Evolutionary conservation across 768 basidiomycete genomes (phyloP), one percentile per base, ranked within the genome.

Genomic region (Phlebiopsis flavidoalba): DNA sequence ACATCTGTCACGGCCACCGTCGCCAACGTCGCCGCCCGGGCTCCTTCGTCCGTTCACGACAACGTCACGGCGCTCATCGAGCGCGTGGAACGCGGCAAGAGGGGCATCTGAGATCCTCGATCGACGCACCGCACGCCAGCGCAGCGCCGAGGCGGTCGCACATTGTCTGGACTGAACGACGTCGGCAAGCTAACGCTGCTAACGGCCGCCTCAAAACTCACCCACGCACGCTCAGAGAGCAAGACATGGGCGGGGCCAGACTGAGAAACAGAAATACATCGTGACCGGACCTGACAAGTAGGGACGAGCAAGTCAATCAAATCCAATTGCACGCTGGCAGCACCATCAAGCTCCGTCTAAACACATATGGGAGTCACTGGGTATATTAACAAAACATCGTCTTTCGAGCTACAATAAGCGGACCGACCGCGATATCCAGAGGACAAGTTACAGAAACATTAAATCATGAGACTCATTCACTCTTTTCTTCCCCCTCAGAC

Each of bases 401-500:
- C 1, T 33, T 11, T 31, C 22, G 11, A 49, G 48, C 17, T 49
- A 49, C 24, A 43, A 15, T 21, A 46, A 46, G 14, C 17, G 8
- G 17, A 45, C 24, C 46, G 17, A 45, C 24, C 46, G 8, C 24
- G 3, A 57, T 10, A 10, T 12, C 33, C 10, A 12, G 24, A 51
- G 22, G 24, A 51, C n/a, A 51, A 3, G 10, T 7, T 10, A 53
- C 19, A 17, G 6, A 10, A 37, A 36, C 33, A 21, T 10, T 36
- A 24, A 37, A 33, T 36, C 8, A 21, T 31, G 33, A 37, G 37
- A 11, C 11, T 45, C 40, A 24, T 6, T 55, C 40, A 15, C 43
- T 55, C 36, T 60, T 60, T 36, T n/a, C 35, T 56, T 56, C 46
- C 31, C 49, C 60, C 7, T 55, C 53, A n/a, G 17, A 6, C 48